Base-by-base conservation (phyloP, 192 early-diverging fungal species). In the Dimargaris xerosporica region DNA sequence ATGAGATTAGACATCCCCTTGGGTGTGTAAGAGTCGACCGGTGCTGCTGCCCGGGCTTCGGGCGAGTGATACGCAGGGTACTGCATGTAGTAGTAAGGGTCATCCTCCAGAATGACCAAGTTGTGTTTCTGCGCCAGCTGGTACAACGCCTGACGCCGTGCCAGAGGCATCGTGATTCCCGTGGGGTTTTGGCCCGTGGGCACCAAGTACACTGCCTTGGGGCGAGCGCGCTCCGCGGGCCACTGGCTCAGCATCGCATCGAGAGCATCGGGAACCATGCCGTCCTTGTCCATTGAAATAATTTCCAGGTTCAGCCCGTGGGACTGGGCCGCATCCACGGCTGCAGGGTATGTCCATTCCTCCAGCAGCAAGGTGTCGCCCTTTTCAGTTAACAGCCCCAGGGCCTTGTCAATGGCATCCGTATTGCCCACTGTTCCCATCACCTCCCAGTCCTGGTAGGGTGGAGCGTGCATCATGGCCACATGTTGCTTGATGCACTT, bases 31-130 rank as follows among this genome's bases (percentile, higher is more conserved):
- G n/a, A n/a, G 4, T 42, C 43, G 23, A 61, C 31, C 11, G 29
- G 16, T 11, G 12, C 41, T 16, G 15, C 41, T 28, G 3, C 34
- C 3, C 31, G 29, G n/a, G 62, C 59, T 28, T 48, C 17, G 10
- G 62, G 62, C 28, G 62, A 52, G 25, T 29, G 54, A 54, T 70
- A 73, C 23, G 65, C 62, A 29, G 70, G 71, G 58, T 82, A 80
- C 73, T 95, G 93, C 39, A 98, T 69, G 58, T 90, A 94, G 64
- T 89, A 94, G 68, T 98, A 98, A 19, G 94, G 93, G 69, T 96
- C 94, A 65, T 98, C 95, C 68, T 98, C 95, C 29, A 94, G 70
- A 31, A 98, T 88, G 19, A 98, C 71, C 52, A 98, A 62, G 52
- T 90, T 73, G 69, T 89, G 85, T 64, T 82, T 75, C 53, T 76